Conservation (phyloP, 164 flowering plant genomes). For the Warburgia ugandensis region DNA sequence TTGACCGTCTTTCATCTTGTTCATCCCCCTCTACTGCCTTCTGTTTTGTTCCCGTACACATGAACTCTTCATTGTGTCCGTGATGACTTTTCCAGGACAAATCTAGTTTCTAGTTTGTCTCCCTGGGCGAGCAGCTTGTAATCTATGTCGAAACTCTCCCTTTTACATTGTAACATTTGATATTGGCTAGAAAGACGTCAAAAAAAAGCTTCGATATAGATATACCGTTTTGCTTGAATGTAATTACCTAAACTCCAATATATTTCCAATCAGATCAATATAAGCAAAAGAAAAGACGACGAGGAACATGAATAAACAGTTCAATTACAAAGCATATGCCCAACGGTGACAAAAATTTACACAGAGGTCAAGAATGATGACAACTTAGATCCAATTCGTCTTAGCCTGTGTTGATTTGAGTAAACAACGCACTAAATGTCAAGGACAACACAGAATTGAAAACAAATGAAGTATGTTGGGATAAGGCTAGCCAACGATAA, state of each 20-base stretch:
- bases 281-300: too few relatives aligned
- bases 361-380: too few relatives aligned
- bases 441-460: too few relatives aligned
- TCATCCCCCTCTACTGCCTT: background rate
- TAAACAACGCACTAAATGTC: too few relatives aligned
- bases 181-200: slow-evolving; percentile 26
- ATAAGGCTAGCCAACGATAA: too few relatives aligned
- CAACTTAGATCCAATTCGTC: too few relatives aligned
- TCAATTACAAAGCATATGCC: too few relatives aligned
- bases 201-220: slow-evolving; percentile 34
- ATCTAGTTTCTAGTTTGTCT: slow-evolving; percentile 40
- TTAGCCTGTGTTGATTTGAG: too few relatives aligned
- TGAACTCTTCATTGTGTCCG: slow-evolving; percentile 49
- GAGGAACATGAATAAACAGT: too few relatives aligned
- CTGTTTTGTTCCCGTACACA: slow-evolving; percentile 7
- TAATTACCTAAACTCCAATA: slow-evolving; percentile 41
- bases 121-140: slow-evolving; percentile 48
- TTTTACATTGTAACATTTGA: slow-evolving; percentile 19
- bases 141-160: slow-evolving; percentile 28
- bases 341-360: too few relatives aligned
- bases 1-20: background rate
- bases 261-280: background rate
- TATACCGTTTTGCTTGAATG: slow-evolving; percentile 30
- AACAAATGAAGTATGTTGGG: too few relatives aligned
- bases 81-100: slow-evolving; percentile 63